Conservation (phyloP, 164 flowering plant species). For the Malania oleifera region DNA sequence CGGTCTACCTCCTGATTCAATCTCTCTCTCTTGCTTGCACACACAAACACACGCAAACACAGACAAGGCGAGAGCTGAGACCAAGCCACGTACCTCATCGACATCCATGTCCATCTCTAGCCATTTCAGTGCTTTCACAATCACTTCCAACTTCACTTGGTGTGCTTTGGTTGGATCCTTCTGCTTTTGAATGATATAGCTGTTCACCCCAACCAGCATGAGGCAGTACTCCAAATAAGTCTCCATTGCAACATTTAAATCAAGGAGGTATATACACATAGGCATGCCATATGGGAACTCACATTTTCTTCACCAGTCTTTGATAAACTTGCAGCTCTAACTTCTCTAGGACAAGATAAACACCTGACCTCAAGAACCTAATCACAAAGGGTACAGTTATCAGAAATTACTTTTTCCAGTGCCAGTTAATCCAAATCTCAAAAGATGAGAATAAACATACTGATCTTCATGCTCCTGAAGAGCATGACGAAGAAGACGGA, state of each 20-base stretch:
- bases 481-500: slow-evolving; percentile 82
- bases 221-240: neutral
- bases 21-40: too few species aligned
- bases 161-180: slow-evolving; percentile 89
- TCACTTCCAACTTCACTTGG: slow-evolving; percentile 86
- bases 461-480: slow-evolving; percentile 84
- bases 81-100: slow-evolving; percentile 61
- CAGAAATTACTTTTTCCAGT: neutral
- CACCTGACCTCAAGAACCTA: slow-evolving; percentile 95
- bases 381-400: slow-evolving; percentile 3
- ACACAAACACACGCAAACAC: neutral
- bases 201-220: slow-evolving; percentile 26
- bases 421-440: neutral
- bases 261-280: neutral
- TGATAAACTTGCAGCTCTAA: slow-evolving; percentile 97
- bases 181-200: slow-evolving; percentile 84
- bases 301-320: slow-evolving; percentile 92
- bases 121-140: slow-evolving; percentile 90
- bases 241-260: neutral
- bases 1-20: too few species aligned
- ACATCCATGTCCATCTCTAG: slow-evolving; percentile 93
- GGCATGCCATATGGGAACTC: slow-evolving; percentile 16
- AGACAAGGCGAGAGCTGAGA: neutral
- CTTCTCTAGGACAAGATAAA: slow-evolving; percentile 95
- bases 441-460: slow-evolving; percentile 27